phyloP scores from a whole-genome alignment of 768 basidiomycete genomes.

The Kwoniella botswanensis region DNA sequence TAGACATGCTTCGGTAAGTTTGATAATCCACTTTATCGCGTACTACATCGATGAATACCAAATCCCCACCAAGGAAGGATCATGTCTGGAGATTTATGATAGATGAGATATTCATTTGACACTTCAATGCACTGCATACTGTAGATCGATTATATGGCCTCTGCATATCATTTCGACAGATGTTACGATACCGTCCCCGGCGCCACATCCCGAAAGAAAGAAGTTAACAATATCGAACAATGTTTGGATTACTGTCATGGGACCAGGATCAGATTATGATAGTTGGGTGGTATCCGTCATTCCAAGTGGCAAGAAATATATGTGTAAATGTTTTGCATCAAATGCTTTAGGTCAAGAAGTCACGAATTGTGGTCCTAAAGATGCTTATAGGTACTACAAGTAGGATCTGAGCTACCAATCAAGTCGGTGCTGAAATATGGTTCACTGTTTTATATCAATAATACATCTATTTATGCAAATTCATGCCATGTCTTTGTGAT shows the following conservation, averaged over 20 bases:
- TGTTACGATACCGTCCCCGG: slow-evolving; percentile 18
- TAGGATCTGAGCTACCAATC: not conserved
- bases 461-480: not conserved
- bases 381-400: slow-evolving; percentile 12
- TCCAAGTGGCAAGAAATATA: not conserved
- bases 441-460: no score
- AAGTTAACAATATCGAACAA: not conserved
- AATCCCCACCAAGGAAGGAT: no score
- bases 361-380: slow-evolving; percentile 9
- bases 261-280: slow-evolving; percentile 5
- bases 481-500: not conserved
- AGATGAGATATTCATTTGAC: no score
- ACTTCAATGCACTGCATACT: not conserved
- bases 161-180: slow-evolving; percentile 11
- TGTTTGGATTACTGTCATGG: slow-evolving; percentile 20
- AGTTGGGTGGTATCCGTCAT: slow-evolving; percentile 13
- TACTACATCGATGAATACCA: no score
- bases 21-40: not conserved
- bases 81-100: no score
- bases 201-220: slow-evolving; percentile 1
- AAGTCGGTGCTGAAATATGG: not conserved
- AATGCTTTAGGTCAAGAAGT: slow-evolving; percentile 7
- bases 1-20: slow-evolving; percentile 11
- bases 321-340: slow-evolving; percentile 14
- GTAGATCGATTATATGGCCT: slow-evolving; percentile 12